Conservation (phyloP, 768 basidiomycete genomes). For the Coprinopsis marcescibilis region DNA sequence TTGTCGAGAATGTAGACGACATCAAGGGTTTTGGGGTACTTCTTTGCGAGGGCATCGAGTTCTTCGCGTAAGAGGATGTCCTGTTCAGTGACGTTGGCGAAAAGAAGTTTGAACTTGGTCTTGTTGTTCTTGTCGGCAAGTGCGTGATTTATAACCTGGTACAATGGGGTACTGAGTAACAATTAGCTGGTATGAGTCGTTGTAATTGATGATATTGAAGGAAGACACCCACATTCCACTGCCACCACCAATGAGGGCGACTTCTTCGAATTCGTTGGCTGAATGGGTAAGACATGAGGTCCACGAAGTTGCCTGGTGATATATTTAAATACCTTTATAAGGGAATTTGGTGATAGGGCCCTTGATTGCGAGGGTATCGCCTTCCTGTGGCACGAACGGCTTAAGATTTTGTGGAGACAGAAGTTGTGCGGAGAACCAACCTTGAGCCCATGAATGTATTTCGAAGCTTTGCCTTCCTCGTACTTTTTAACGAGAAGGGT, state of each 20-base stretch:
- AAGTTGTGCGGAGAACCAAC: constrained; percentile 18
- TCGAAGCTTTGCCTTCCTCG: constrained; percentile 77
- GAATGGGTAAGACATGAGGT: constrained; percentile 1
- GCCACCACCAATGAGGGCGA: constrained; percentile 90
- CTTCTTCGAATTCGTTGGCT: constrained; percentile 82
- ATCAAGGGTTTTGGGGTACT: constrained; percentile 67
- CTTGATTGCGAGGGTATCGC: constrained; percentile 81
- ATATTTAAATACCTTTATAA: constrained; percentile 55
- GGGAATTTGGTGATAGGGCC: constrained; percentile 87
- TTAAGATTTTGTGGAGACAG: constrained; percentile 5
- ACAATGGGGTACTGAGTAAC: constrained; percentile 64
- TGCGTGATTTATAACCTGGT: constrained; percentile 75
- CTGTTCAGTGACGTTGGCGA: constrained; percentile 81
- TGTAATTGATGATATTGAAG: background rate
- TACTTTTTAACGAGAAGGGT: constrained; percentile 82
- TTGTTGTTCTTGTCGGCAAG: constrained; percentile 71
- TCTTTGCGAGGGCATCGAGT: constrained; percentile 63
- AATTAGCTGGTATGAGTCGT: constrained; percentile 10
- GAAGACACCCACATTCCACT: constrained; percentile 74
- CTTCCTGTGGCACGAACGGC: constrained; percentile 36
- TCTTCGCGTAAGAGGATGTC: constrained; percentile 87
- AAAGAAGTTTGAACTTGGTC: constrained; percentile 92
- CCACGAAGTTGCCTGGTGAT: background rate
- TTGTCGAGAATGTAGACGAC: constrained; percentile 87
- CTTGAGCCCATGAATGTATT: constrained; percentile 75